Percentiles rank a stretch among this genome's conserved stretches.
Conservation (phyloP, 768 basidiomycete genomes). For the Leccinum obscurum region DNA sequence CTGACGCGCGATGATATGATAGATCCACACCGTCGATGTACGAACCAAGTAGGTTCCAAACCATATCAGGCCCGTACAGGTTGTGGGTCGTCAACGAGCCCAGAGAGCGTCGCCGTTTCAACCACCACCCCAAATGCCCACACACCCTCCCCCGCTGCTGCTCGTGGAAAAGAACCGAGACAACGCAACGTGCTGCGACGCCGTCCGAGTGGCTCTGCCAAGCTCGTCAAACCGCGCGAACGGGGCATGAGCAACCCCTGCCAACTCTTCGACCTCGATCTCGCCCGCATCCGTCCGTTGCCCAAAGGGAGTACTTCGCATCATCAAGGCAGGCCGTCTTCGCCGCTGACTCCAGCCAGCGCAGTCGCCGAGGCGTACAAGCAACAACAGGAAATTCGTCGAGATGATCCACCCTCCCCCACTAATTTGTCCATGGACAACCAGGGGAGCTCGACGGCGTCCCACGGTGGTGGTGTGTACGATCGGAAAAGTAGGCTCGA, state of each 20-base stretch:
- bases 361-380: constrained; percentile 50
- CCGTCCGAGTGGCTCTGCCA: constrained; percentile 30
- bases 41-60: constrained; percentile 17
- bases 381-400: constrained; percentile 36
- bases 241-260: constrained; percentile 6
- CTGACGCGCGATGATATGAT: background rate
- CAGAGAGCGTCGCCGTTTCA: constrained; percentile 14
- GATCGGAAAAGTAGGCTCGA: constrained; percentile 18
- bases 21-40: constrained; percentile 23
- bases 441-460: constrained; percentile 14
- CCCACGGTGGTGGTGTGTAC: constrained; percentile 9
- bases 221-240: constrained; percentile 17
- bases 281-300: background rate
- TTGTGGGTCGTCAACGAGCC: constrained; percentile 6
- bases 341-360: constrained; percentile 44
- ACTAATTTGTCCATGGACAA: constrained; percentile 30
- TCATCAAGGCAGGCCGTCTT: background rate
- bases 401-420: constrained; percentile 9
- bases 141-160: background rate
- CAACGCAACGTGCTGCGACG: constrained; percentile 35
- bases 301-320: background rate
- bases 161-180: constrained; percentile 16
- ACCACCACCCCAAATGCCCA: constrained; percentile 2
- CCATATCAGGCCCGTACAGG: background rate
- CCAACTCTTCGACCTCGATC: too few species aligned